phyloP scores from a whole-genome alignment of 305 asterid species.

The Fraxinus ornus region DNA sequence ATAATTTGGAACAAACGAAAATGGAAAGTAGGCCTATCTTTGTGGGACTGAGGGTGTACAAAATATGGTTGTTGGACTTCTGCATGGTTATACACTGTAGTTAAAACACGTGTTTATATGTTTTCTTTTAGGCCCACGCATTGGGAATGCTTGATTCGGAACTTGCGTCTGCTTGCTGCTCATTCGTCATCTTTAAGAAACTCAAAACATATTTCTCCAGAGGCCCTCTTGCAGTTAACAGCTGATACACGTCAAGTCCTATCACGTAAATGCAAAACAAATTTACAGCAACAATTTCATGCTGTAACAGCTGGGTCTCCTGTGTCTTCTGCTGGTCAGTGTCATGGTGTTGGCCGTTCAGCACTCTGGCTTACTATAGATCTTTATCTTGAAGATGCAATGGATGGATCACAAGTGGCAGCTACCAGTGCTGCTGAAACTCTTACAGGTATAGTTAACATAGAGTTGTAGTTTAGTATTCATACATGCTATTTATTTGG shows the following conservation, averaged over 20 bases:
- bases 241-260: slow-evolving; percentile 56
- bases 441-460: slow-evolving; percentile 55
- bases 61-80: slow-evolving; percentile 16
- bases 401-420: slow-evolving; percentile 81
- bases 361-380: slow-evolving; percentile 90
- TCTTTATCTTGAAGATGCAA: slow-evolving; percentile 79
- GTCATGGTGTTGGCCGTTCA: slow-evolving; percentile 56
- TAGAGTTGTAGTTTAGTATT: background rate
- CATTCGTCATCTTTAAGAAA: slow-evolving; percentile 74
- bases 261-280: slow-evolving; percentile 67
- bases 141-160: slow-evolving; percentile 69
- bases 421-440: slow-evolving; percentile 83
- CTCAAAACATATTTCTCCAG: slow-evolving; percentile 73
- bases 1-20: too few species aligned
- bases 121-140: slow-evolving; percentile 60
- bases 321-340: slow-evolving; percentile 58
- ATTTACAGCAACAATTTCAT: slow-evolving; percentile 60
- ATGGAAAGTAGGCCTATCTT: background rate
- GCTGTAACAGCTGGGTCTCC: slow-evolving; percentile 60
- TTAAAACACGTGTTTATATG: slow-evolving; percentile 23
- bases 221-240: slow-evolving; percentile 73
- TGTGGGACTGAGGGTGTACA: background rate
- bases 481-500: slow-evolving; percentile 14
- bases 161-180: slow-evolving; percentile 64
- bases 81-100: slow-evolving; percentile 22